Evolutionary conservation across 371 early-diverging fungal species (phyloP).

Genomic region (Apophysomyces ossiformis): DNA sequence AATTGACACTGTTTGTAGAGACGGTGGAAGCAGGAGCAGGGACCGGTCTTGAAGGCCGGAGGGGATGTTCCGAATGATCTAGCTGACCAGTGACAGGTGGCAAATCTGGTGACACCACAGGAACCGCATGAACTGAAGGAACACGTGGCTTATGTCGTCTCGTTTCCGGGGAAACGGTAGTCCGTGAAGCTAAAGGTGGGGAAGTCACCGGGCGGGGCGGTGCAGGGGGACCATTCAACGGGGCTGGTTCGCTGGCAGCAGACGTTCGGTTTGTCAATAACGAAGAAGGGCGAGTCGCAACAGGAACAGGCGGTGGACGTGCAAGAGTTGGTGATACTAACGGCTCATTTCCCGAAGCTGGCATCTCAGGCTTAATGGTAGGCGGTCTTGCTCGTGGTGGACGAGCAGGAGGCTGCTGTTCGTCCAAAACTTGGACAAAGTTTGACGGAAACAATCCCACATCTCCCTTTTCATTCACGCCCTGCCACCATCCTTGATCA

Average conservation of each 20-base stretch:
- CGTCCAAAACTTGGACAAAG: conserved; percentile 62
- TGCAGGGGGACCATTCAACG: conserved; percentile 18
- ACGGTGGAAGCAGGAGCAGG: conserved; percentile 34
- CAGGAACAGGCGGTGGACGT: conserved; percentile 53
- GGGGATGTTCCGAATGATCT: conserved; percentile 18
- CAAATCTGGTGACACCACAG: conserved; percentile 47
- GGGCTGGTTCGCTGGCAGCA: conserved; percentile 11
- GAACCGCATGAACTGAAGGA: conserved; percentile 32
- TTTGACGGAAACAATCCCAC: conserved; percentile 62
- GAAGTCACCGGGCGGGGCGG: conserved; percentile 42
- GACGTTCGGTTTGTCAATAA: conserved; percentile 31
- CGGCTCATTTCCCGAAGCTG: conserved; percentile 11
- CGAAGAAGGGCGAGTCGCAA: conserved; percentile 47
- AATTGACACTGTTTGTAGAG: conserved; percentile 13
- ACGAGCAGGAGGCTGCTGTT: conserved; percentile 44
- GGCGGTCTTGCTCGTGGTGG: conserved; percentile 43
- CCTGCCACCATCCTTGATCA: conserved; percentile 71
- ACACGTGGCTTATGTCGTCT: conserved; percentile 16
- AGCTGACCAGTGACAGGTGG: conserved; percentile 38
- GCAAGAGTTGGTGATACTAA: conserved; percentile 23
- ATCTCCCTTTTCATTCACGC: conserved; percentile 61
- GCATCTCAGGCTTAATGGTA: conserved; percentile 39
- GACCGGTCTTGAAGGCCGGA: conserved; percentile 40
- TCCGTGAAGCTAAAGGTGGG: conserved; percentile 34
- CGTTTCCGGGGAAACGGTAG: conserved; percentile 19